These are phyloP conservation scores for Penicillium freii DNA, from an alignment of 2,329 filamentous ascomycete species.

Conservation along the genomic window DNA sequence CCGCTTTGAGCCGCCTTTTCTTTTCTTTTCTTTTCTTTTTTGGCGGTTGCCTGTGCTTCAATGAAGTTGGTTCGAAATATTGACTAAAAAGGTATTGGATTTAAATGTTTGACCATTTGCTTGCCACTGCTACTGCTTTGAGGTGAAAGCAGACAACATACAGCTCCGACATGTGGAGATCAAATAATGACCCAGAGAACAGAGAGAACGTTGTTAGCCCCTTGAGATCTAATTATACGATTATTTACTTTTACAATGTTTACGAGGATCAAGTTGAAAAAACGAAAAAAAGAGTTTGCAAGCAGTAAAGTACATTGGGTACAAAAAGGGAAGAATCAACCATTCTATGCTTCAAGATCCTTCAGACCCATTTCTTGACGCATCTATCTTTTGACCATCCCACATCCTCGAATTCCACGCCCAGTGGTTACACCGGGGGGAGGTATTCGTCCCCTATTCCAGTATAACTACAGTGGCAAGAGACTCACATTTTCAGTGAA, in stretches of 20 bases:
- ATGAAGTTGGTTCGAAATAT: background rate
- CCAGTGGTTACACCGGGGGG: constrained; percentile 29
- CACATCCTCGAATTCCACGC: constrained; percentile 33
- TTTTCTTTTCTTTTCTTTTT: background rate
- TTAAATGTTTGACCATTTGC: too few relatives aligned
- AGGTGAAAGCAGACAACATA: too few relatives aligned
- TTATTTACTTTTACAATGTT: background rate
- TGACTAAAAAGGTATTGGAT: too few relatives aligned
- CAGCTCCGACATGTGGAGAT: too few relatives aligned
- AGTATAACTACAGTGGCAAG: constrained; percentile 25
- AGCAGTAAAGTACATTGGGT: constrained; percentile 51
- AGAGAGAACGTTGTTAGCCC: background rate
- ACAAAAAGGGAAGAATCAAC: constrained; percentile 43
- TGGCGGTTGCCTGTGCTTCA: background rate
- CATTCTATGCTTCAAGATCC: constrained; percentile 47
- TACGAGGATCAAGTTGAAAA: constrained; percentile 29
- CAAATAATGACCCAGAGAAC: too few relatives aligned
- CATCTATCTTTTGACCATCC: constrained; percentile 46
- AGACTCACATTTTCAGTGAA: constrained; percentile 15
- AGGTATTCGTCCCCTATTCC: constrained; percentile 28
- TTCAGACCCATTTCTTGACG: constrained; percentile 39
- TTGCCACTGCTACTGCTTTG: too few relatives aligned
- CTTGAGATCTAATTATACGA: background rate
- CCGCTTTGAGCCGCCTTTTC: constrained; percentile 4
- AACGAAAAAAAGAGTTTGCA: constrained; percentile 46